These are phyloP conservation scores for Lentinula edodes DNA, from an alignment of 768 basidiomycete species.

Conservation along the genomic window DNA sequence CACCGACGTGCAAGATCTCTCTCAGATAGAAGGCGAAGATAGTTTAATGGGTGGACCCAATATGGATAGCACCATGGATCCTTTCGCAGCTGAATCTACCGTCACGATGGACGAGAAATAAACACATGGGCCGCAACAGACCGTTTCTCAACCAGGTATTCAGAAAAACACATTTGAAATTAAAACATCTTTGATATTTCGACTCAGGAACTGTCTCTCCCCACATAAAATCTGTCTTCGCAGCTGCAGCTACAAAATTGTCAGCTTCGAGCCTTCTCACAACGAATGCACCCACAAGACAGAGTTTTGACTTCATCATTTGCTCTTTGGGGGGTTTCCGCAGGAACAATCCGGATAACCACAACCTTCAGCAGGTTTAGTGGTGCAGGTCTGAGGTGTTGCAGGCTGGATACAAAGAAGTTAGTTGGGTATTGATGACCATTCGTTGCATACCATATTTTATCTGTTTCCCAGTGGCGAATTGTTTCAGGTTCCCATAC, in stretches of 20 bases:
- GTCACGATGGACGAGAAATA: neutral
- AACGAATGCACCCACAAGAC: slow-evolving; percentile 3
- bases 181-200: slow-evolving; percentile 8
- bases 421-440: neutral
- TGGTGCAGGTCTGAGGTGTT: slow-evolving; percentile 6
- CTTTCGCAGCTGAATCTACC: slow-evolving; percentile 36
- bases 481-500: too few species aligned
- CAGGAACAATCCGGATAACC: slow-evolving; percentile 26
- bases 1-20: slow-evolving; percentile 47
- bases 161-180: neutral
- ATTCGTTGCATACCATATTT: neutral
- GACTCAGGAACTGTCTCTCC: neutral
- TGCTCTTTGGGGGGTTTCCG: slow-evolving; percentile 30
- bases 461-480: neutral
- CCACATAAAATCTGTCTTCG: too few species aligned
- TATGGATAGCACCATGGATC: slow-evolving; percentile 57
- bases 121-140: neutral
- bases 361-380: slow-evolving; percentile 15
- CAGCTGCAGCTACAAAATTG: neutral
- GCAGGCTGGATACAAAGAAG: neutral
- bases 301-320: slow-evolving; percentile 10
- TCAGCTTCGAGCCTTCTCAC: neutral
- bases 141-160: neutral
- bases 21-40: slow-evolving; percentile 41
- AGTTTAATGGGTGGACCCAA: slow-evolving; percentile 52